These are phyloP conservation scores for Debaryomyces robertsiae DNA, from an alignment of 1,139 yeast genomes.

Conservation along the genomic window DNA sequence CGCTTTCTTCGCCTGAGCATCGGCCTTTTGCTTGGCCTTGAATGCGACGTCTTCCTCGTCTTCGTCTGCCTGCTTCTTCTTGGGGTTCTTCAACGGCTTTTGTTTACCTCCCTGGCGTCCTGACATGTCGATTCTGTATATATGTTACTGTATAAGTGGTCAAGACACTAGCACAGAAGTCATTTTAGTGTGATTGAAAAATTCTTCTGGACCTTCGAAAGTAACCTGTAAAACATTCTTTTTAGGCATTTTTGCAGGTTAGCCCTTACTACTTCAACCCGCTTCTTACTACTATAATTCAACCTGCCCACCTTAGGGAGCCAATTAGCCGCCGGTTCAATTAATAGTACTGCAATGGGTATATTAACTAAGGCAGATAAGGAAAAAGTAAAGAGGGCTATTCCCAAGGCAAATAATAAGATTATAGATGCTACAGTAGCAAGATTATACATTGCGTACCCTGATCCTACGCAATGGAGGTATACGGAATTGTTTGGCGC, in stretches of 20 bases:
- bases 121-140: slow-evolving; percentile 46
- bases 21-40: slow-evolving; percentile 94
- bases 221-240: slow-evolving; percentile 7
- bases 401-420: slow-evolving; percentile 88
- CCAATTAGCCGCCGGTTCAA: slow-evolving; percentile 1
- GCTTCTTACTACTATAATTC: neutral
- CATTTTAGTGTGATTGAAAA: slow-evolving; percentile 1
- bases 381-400: slow-evolving; percentile 81
- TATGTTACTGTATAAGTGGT: neutral
- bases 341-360: slow-evolving; percentile 43
- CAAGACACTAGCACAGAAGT: neutral
- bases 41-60: slow-evolving; percentile 90
- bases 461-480: slow-evolving; percentile 78
- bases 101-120: slow-evolving; percentile 79
- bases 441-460: slow-evolving; percentile 84
- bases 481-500: slow-evolving; percentile 93
- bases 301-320: no score
- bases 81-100: slow-evolving; percentile 68
- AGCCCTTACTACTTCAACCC: neutral
- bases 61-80: slow-evolving; percentile 68
- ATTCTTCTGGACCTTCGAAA: neutral
- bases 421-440: slow-evolving; percentile 91
- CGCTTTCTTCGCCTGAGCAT: slow-evolving; percentile 88
- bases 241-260: slow-evolving; percentile 2
- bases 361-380: slow-evolving; percentile 71